Base-by-base conservation (phyloP, 2,329 filamentous ascomycete genomes). In the Fusarium equiseti region DNA sequence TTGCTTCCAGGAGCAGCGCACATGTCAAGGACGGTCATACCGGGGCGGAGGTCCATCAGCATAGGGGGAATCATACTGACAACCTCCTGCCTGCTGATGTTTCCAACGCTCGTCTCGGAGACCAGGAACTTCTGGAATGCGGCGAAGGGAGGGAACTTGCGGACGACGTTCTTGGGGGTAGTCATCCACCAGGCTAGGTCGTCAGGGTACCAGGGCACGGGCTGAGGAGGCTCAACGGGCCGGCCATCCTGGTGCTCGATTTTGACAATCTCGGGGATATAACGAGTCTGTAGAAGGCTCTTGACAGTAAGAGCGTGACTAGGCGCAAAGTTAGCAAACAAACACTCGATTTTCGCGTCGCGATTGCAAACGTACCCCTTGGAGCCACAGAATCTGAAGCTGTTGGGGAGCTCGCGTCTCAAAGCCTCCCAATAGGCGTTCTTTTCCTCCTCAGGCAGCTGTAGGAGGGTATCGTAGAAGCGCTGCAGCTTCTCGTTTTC, bases 31-130 rank as follows among this genome's bases (percentile, higher is more conserved):
- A 98, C 95, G 3, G 91, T 92, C 91, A 98, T 97, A 56, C 95
- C 93, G 7, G 96, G 95, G 74, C 90, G 89, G 53, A 98, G 87
- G 77, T 98, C 95, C 85, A 99, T 92, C 75, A 98, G 86, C 74
- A 98, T 87, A 27, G 96, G 96, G 27, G 96, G 96, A 69, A 99
- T 98, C 96, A 99, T 99, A 84, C 94, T 97, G 77, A 99, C 96
- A 46, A 97, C 92, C 83, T 99, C 96, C 82, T 99, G 96, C 76
- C 96, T 90, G 81, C 93, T 97, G 77, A 99, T 98, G 80, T 98
- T 99, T 76, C 96, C 96, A 24, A 98, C 94, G 60, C 92, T 94
- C 6, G 96, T 98, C 86, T 99, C 96, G 55, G 95, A 97, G 52
- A 99, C 96, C 53, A 99, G 87, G 84, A 98, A 99, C 80, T 97